These are phyloP conservation scores for Trichoderma oligosporum DNA, from an alignment of 2,329 filamentous ascomycete species.

Conservation along the genomic window DNA sequence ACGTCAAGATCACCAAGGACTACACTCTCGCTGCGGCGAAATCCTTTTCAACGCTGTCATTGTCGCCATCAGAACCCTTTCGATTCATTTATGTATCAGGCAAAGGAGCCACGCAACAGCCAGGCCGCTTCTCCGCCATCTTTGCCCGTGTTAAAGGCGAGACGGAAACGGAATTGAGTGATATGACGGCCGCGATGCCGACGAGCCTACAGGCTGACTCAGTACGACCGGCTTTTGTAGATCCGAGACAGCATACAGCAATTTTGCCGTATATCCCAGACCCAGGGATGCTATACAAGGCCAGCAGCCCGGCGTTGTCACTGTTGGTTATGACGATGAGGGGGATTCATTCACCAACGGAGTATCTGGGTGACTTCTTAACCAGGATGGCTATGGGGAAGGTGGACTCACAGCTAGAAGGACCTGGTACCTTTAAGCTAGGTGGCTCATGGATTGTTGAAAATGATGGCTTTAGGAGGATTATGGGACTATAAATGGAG, in stretches of 20 bases:
- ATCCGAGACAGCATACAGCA: conserved; percentile 41
- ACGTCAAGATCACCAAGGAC: conserved; percentile 64
- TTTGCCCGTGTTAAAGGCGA: conserved; percentile 66
- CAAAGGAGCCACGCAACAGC: conserved; percentile 54
- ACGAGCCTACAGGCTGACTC: conserved; percentile 50
- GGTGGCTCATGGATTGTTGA: conserved; percentile 36
- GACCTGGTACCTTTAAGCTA: conserved; percentile 32
- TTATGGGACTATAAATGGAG: conserved; percentile 30
- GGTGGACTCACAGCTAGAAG: conserved; percentile 27
- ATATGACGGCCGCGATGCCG: conserved; percentile 43
- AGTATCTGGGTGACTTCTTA: conserved; percentile 42
- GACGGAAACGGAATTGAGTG: conserved; percentile 57
- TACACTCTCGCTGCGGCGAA: conserved; percentile 61
- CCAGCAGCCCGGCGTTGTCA: conserved; percentile 23
- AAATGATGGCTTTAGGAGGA: conserved; percentile 35
- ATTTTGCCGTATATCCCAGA: conserved; percentile 42
- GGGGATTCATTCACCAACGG: conserved; percentile 39
- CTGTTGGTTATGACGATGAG: conserved; percentile 26
- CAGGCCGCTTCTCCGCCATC: conserved; percentile 51
- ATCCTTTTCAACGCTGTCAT: conserved; percentile 49
- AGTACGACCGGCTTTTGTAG: conserved; percentile 58
- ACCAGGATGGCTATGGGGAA: conserved; percentile 44
- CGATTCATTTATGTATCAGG: conserved; percentile 71
- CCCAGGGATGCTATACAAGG: conserved; percentile 22
- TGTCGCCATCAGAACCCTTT: conserved; percentile 47